Evolutionary conservation across 441 rosid species (phyloP), one percentile per base, ranked within the genome.

Genomic region (Syzygium syzygioides): DNA sequence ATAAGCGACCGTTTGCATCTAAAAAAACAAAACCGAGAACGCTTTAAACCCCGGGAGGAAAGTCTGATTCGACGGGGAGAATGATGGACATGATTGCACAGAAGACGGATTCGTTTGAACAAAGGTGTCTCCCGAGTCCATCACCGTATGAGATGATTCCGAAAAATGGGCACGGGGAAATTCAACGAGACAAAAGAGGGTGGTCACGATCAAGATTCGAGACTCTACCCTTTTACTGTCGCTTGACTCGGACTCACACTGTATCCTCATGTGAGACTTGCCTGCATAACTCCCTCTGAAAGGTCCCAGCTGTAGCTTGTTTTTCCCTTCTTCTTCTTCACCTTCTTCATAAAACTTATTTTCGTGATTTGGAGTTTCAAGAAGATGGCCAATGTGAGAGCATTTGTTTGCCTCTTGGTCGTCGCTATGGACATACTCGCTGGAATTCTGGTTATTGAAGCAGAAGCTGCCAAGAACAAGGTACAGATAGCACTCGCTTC

Each of bases 341-440:
- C 20, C 45, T 71, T 37, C 80, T 71, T 11, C 50, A 68, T 6
- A 6, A 68, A 34, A 19, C 79, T 68, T 48, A 11, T 41, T 76
- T 76, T 76, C 83, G 23, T 6, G 83, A 41, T 41, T 41, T 45
- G 83, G 52, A 41, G 83, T 17, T 55, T 56, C 86, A 34, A 14
- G 86, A 9, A 89, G 20, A 87, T 91, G 92, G 83, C 60, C 20
- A 88, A 85, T 28, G 59, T 85, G 30, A 79, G 88, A 60, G 37
- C 79, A 12, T 66, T 90, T 53, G 85, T 90, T 53, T 90, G 92
- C 62, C 19, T 90, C 11, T 6, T 91, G 89, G 89, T 89, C 26
- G 90, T 91, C 7, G 89, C 87, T 15, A 50, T 89, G 84, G 93
- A 92, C 86, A 79, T 87, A 9, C 55, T 84, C 79, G 93, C 93